Base-by-base conservation (phyloP, 192 early-diverging fungal species). In the Entophlyctis luteolus region DNA sequence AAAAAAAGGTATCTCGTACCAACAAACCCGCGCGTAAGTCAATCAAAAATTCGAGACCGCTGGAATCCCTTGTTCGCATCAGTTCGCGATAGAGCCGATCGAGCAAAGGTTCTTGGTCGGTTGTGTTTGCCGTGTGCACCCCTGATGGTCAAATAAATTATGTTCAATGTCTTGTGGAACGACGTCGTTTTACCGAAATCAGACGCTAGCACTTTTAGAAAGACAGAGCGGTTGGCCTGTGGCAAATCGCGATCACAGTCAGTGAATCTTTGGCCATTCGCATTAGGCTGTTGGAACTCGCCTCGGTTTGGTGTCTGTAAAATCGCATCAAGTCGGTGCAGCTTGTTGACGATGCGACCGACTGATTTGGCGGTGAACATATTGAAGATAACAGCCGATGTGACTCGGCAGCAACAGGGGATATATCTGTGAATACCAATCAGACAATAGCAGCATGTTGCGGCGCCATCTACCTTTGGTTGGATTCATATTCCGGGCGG, bases 1-100 rank as follows among this genome's bases (percentile, higher is more conserved):
- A 14, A 12, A 22, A 29, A 32, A 25, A 12, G 25, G 33, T 23
- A 54, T 20, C 23, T 66, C 47, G 31, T 75, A 89, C 86, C 67
- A 93, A 69, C 39, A 95, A 76, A 56, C 92, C 88, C 1, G 79
- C 81, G 1, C 93, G 85, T 75, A 95, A 79, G 47, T 89, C 81
- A 1, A 93, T 81, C 28, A 95, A 72, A 57, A 93, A 92, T 39
- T 88, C 86, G 71, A 90, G 84, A 20, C 93, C 93, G 23, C 84
- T 87, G 0, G 91, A 90, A 16, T 93, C n/a, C n/a, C n/a, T n/a
- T n/a, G 79, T 4, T 78, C 73, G 67, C 86, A 90, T 47, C 92
- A 84, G 47, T 86, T 84, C 55, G 88, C 84, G 70, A 95, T 91
- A 23, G 93, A 88, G 59, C 78, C 76, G 42, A 86, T 80, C 73